Evolutionary conservation across 1,139 yeast genomes (phyloP), one percentile per base, ranked within the genome.

Genomic region (Kluyveromyces sp.): DNA sequence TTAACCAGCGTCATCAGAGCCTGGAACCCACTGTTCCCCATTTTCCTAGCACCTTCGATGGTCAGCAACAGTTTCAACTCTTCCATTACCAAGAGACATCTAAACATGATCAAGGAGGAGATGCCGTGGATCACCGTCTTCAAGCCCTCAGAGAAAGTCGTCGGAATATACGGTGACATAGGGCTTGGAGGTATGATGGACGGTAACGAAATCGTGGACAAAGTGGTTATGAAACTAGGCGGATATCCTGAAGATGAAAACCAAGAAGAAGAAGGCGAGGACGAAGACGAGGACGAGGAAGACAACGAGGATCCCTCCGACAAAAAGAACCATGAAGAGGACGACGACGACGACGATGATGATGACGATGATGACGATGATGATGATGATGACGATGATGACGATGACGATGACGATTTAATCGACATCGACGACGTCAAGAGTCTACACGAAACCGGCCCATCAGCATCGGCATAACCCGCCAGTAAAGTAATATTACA

Each of bases 151-250:
- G 98, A 92, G 60, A 92, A 92, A 65, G 95, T 90, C 6, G 85
- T 86, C 49, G 95, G 95, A 30, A 65, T 69, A 8, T 80, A 89
- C 70, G 98, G 98, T 43, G 98, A 92, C 44, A 87, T 92, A 49
- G 98, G 98, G 3, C 84, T 79, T 72, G 98, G 98, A 28, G 98
- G 97, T 7, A 92, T 92, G 98, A 75, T 96, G 60, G 92, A 84
- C 59, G 82, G 84, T 77, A 86, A 87, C 66, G 96, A 89, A 65
- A 83, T 90, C 56, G 96, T 88, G 30, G 92, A 88, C 59, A 81
- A 78, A 60, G 78, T 87, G 50, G 95, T 87, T 2, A 71, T 82
- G 64, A 85, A 87, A 60, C 67, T 88, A 46, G 96, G 96, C 38
- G 95, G 96, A 0, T 86, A 86, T 64, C 96, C 95, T 1, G 87